Evolutionary conservation across 2,329 filamentous ascomycete species (phyloP).

Genomic region (Trichoderma sp.): DNA sequence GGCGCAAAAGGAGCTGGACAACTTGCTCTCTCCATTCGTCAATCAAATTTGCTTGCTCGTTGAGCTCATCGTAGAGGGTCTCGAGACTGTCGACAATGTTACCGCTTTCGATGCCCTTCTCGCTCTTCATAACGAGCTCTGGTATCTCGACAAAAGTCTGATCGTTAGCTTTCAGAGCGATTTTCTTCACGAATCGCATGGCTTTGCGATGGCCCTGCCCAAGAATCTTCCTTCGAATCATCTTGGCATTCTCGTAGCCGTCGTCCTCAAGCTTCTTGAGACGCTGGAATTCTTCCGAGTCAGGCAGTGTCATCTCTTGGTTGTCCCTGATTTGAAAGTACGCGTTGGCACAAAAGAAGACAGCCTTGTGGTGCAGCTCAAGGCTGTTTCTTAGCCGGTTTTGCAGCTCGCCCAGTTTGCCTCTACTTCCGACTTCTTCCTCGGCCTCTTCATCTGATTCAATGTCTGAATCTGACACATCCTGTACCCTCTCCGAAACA

Average conservation of each 20-base stretch:
- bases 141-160: constrained; percentile 63
- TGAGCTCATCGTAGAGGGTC: constrained; percentile 61
- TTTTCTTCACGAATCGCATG: constrained; percentile 55
- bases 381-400: constrained; percentile 67
- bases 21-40: constrained; percentile 73
- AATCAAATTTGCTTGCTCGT: constrained; percentile 68
- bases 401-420: constrained; percentile 55
- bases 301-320: constrained; percentile 58
- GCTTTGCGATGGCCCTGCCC: constrained; percentile 44
- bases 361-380: constrained; percentile 76
- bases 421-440: constrained; percentile 33
- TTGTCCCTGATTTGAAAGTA: constrained; percentile 81
- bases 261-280: constrained; percentile 69
- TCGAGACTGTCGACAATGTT: constrained; percentile 65
- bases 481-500: background rate
- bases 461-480: constrained; percentile 26
- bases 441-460: constrained; percentile 37
- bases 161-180: constrained; percentile 51
- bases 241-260: constrained; percentile 75
- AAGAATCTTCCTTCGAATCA: constrained; percentile 75
- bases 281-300: constrained; percentile 62
- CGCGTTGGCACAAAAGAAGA: constrained; percentile 82
- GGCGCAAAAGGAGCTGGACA: constrained; percentile 66
- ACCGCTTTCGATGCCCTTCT: constrained; percentile 70
- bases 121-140: constrained; percentile 48